Evolutionary conservation across 2,329 filamentous ascomycete species (phyloP).

Genomic region (Helotiales sp.): DNA sequence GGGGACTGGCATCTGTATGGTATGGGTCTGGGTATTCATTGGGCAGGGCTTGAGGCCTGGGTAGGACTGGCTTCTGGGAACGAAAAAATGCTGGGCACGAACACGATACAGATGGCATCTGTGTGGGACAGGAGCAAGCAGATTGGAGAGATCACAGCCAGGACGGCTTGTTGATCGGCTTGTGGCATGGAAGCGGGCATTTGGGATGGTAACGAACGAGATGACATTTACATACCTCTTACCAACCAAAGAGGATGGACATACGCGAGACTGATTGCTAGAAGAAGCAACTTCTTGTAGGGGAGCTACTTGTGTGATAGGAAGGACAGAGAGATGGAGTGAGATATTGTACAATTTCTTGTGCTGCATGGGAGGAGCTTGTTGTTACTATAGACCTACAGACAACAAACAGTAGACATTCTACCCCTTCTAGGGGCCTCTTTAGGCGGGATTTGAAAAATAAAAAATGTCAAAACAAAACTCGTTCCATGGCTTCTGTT

Average conservation of each 20-base stretch:
- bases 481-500: neutral
- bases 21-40: slow-evolving; percentile 8
- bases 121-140: neutral
- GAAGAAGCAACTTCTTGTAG: neutral
- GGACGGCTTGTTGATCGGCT: neutral
- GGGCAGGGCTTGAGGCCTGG: slow-evolving; percentile 2
- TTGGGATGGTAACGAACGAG: neutral
- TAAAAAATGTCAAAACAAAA: neutral
- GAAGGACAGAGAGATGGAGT: neutral
- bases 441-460: slow-evolving; percentile 5
- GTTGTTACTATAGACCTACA: neutral
- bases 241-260: neutral
- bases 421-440: slow-evolving; percentile 11
- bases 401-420: slow-evolving; percentile 1
- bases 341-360: slow-evolving; percentile 1
- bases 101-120: slow-evolving; percentile 6
- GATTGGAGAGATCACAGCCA: neutral
- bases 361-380: slow-evolving; percentile 2
- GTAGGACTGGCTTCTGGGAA: neutral
- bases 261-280: neutral
- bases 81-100: slow-evolving; percentile 1
- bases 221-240: neutral
- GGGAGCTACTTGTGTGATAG: neutral
- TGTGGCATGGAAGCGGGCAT: neutral
- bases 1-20: slow-evolving; percentile 4